A percentile compares a stretch with the other conserved stretches of the same genome.
phyloP scores from a whole-genome alignment of 106 monocot species.

The Platanthera guangdongensis region DNA sequence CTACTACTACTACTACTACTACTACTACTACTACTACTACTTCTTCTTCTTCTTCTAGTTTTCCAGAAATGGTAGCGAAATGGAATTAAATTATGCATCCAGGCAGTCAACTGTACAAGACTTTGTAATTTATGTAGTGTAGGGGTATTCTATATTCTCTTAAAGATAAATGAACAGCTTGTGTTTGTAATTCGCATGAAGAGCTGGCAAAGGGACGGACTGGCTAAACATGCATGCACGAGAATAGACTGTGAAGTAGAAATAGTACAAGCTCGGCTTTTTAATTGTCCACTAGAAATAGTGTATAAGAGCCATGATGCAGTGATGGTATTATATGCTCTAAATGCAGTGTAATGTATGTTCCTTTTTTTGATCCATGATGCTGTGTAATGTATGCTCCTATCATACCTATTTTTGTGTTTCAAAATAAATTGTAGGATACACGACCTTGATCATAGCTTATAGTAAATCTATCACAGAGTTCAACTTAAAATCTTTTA shows the following conservation, averaged over 20 bases:
- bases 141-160: background rate
- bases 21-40: too few species aligned
- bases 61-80: background rate
- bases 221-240: background rate
- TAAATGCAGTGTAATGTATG: background rate
- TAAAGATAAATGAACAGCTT: background rate
- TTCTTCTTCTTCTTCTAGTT: background rate
- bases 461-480: background rate
- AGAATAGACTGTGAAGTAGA: background rate
- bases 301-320: background rate
- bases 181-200: background rate
- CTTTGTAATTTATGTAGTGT: background rate
- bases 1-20: too few species aligned
- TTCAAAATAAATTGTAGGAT: background rate
- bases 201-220: background rate
- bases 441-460: background rate
- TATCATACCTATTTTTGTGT: background rate
- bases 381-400: background rate
- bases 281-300: too few species aligned
- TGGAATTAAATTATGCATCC: background rate
- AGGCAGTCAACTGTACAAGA: background rate
- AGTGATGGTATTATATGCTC: background rate
- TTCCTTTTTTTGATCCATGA: background rate
- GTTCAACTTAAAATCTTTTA: background rate
- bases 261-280: too few species aligned